These are phyloP conservation scores for Ophiocordyceps australis DNA, from an alignment of 2,329 filamentous ascomycete genomes.

Conservation along the genomic window DNA sequence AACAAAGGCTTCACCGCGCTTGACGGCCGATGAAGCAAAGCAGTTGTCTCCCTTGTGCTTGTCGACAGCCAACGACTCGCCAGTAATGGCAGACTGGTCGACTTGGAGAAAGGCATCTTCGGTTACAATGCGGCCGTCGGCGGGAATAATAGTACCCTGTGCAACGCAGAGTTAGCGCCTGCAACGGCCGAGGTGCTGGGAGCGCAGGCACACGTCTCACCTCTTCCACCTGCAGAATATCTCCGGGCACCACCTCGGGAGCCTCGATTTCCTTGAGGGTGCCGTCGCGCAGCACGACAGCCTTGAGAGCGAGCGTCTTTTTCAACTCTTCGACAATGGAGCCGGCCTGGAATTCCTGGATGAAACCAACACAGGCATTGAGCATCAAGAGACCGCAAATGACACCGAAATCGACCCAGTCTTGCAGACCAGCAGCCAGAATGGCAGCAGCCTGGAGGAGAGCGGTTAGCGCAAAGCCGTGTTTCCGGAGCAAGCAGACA, in stretches of 20 bases:
- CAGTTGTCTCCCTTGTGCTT: constrained; percentile 69
- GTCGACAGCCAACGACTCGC: constrained; percentile 81
- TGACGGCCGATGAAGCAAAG: constrained; percentile 75
- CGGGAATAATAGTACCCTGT: constrained; percentile 70
- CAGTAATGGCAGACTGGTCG: constrained; percentile 82
- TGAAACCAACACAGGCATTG: constrained; percentile 72
- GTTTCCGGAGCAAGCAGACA: neutral
- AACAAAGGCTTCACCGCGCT: constrained; percentile 75
- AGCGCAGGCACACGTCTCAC: constrained; percentile 5
- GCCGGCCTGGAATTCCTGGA: constrained; percentile 79
- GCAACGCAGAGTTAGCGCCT: too few relatives aligned
- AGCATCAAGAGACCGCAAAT: constrained; percentile 70
- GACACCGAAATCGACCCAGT: constrained; percentile 89
- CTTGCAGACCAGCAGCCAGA: constrained; percentile 65
- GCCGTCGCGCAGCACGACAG: constrained; percentile 67
- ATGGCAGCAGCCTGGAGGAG: constrained; percentile 45
- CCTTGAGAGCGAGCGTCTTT: constrained; percentile 78
- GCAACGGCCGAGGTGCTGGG: too few relatives aligned
- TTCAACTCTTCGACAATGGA: constrained; percentile 84
- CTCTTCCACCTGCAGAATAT: constrained; percentile 79
- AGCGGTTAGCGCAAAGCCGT: constrained; percentile 10
- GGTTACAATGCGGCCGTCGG: constrained; percentile 72
- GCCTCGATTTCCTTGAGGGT: constrained; percentile 63
- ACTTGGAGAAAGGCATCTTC: constrained; percentile 75
- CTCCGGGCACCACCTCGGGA: constrained; percentile 70